Evolutionary conservation across 805 yeast species (phyloP), one percentile per base, ranked within the genome.

Genomic region (Vanderwaltozyma yarrowii): DNA sequence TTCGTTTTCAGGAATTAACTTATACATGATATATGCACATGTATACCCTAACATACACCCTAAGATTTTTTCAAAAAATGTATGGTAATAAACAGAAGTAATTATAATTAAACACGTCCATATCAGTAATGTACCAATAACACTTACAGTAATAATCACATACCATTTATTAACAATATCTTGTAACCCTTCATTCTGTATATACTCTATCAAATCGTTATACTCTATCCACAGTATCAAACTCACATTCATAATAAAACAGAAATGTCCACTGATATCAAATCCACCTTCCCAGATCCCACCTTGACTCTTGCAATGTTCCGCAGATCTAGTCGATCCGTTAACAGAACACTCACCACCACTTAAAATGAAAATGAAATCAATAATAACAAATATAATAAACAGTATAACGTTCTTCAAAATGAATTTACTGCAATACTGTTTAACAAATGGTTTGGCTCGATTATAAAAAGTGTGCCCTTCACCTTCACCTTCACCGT

Each of bases 71-170:
- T 89, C 97, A 2, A 61, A 38, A 10, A 80, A 52, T 1, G 92
- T 76, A 60, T 89, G 97, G 66, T 87, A 89, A 56, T 84, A 83
- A 12, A 80, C 64, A 34, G 87, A 72, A 1, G 97, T 89, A 68
- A 85, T 74, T 15, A 79, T 60, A 24, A 87, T 64, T 28, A 65
- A 37, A 14, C 44, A 33, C 76, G 80, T 76, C 79, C 89, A 85
- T 3, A 57, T 41, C 3, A 38, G n/a, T 14, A 66, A 43, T 4
- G 28, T 17, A 8, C 36, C 11, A 1, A 52, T 6, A 3, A 41
- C 36, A 3, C 27, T 15, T 2, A 14, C 30, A 14, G 50, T 15
- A 2, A 41, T 39, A 13, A 35, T 30, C 24, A 32, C 40, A 24
- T 36, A 31, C 36, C 37, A 36, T n/a, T 14, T 29, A 26, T 38